phyloP scores from a whole-genome alignment of 2,329 filamentous ascomycete genomes.

The Trichoderma oligosporum region DNA sequence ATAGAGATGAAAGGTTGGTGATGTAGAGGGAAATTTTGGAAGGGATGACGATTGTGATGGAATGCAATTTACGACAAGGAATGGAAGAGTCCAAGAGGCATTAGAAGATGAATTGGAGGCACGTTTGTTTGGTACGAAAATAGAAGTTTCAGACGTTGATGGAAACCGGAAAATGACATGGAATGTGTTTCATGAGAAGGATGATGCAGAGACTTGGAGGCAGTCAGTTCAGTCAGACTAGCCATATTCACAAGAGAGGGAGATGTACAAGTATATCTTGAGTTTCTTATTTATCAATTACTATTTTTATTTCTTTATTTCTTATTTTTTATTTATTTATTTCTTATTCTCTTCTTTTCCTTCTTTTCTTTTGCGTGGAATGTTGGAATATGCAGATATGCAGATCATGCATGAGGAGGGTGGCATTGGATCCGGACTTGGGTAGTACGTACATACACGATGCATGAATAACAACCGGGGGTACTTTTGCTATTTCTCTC shows the following conservation, averaged over 20 bases:
- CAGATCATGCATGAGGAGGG: neutral
- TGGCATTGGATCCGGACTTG: too few species aligned
- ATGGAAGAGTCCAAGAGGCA: too few species aligned
- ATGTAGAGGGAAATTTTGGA: too few species aligned
- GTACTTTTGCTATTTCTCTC: neutral
- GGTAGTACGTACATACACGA: neutral
- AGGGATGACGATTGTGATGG: too few species aligned
- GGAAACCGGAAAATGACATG: too few species aligned
- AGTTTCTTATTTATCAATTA: too few species aligned
- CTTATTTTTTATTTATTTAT: too few species aligned
- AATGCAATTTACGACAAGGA: too few species aligned
- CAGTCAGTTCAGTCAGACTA: neutral
- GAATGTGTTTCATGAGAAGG: neutral
- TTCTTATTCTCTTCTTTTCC: neutral
- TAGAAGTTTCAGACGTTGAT: too few species aligned
- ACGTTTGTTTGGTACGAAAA: too few species aligned
- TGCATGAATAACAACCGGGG: neutral
- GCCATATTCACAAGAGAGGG: neutral
- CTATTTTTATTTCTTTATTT: too few species aligned
- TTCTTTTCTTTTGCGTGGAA: neutral
- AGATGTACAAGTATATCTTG: neutral
- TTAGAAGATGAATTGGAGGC: too few species aligned
- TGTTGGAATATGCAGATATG: neutral
- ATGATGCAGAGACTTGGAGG: neutral
- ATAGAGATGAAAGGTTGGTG: neutral